Conservation (phyloP, 139 green algal species). For the Tetradesmus obliquus region DNA sequence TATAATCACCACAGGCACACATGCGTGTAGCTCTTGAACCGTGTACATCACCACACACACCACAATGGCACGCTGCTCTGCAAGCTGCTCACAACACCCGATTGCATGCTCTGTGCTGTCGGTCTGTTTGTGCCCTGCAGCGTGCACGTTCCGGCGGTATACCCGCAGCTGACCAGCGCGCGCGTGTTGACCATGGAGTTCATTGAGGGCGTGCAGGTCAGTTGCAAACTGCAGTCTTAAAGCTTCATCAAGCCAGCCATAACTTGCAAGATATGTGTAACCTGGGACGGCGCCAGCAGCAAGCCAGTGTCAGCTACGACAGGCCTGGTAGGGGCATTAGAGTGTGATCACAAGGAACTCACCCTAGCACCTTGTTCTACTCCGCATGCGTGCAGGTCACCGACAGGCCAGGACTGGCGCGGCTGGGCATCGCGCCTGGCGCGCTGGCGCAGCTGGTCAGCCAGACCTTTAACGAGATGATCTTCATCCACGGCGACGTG, state of each 20-base stretch:
- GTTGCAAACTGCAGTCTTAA: too few relatives aligned
- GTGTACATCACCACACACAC: background rate
- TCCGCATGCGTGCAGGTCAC: constrained; percentile 43
- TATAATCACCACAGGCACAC: background rate
- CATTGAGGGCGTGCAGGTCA: constrained; percentile 71
- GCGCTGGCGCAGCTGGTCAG: constrained; percentile 78
- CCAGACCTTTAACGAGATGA: constrained; percentile 88
- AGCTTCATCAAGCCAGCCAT: too few relatives aligned
- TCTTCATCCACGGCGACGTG: constrained; percentile 85
- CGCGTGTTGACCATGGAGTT: constrained; percentile 94
- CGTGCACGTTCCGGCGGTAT: constrained; percentile 74
- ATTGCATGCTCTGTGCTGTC: background rate
- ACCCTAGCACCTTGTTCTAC: too few relatives aligned
- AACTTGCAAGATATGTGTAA: too few relatives aligned
- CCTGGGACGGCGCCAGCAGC: constrained; percentile 44
- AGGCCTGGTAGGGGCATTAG: too few relatives aligned
- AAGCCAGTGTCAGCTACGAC: too few relatives aligned
- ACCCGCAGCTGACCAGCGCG: constrained; percentile 51
- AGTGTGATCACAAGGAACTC: too few relatives aligned
- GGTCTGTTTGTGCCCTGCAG: constrained; percentile 4
- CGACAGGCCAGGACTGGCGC: background rate
- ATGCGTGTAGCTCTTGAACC: background rate
- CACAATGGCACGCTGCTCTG: background rate
- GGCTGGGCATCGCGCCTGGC: constrained; percentile 39
- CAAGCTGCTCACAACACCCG: background rate